Percentiles rank a stretch among this genome's conserved stretches.
Evolutionary conservation across 2,329 filamentous ascomycete species (phyloP).

Genomic region (Hymenoscyphus salicellus): DNA sequence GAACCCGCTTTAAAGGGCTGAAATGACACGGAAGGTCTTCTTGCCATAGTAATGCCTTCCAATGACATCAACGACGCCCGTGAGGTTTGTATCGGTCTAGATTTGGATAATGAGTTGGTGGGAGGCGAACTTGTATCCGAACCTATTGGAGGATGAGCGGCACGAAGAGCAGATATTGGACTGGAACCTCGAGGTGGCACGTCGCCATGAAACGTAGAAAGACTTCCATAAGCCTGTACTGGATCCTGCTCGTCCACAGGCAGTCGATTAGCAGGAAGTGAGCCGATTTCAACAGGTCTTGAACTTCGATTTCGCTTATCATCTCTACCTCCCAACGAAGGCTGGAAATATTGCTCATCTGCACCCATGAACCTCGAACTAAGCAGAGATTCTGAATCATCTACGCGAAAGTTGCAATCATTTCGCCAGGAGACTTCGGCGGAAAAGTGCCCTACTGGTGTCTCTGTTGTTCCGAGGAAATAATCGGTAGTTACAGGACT

Average conservation of each 20-base stretch:
- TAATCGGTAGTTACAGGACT: constrained; percentile 67
- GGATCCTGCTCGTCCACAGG: constrained; percentile 52
- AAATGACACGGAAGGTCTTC: constrained; percentile 83
- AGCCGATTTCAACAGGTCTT: constrained; percentile 59
- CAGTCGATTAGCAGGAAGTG: constrained; percentile 65
- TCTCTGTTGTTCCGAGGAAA: constrained; percentile 78
- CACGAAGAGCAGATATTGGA: constrained; percentile 77
- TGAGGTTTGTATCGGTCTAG: constrained; percentile 33
- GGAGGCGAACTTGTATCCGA: constrained; percentile 60
- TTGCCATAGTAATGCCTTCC: constrained; percentile 51
- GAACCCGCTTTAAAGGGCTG: constrained; percentile 96
- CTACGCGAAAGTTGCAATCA: constrained; percentile 86
- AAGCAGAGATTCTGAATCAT: constrained; percentile 84
- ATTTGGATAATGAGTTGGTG: constrained; percentile 46
- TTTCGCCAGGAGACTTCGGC: constrained; percentile 81
- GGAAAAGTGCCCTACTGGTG: constrained; percentile 79
- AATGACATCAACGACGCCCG: constrained; percentile 40
- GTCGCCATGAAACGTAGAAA: constrained; percentile 86
- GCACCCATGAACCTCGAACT: constrained; percentile 92
- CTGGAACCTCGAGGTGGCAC: constrained; percentile 75
- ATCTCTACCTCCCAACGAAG: constrained; percentile 55
- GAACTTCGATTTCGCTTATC: constrained; percentile 40
- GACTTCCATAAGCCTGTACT: constrained; percentile 80
- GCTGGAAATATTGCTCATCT: constrained; percentile 82
- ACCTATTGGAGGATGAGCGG: constrained; percentile 55